These are phyloP conservation scores for Metschnikowia dekortorum DNA, from an alignment of 805 yeast species.

Conservation along the genomic window DNA sequence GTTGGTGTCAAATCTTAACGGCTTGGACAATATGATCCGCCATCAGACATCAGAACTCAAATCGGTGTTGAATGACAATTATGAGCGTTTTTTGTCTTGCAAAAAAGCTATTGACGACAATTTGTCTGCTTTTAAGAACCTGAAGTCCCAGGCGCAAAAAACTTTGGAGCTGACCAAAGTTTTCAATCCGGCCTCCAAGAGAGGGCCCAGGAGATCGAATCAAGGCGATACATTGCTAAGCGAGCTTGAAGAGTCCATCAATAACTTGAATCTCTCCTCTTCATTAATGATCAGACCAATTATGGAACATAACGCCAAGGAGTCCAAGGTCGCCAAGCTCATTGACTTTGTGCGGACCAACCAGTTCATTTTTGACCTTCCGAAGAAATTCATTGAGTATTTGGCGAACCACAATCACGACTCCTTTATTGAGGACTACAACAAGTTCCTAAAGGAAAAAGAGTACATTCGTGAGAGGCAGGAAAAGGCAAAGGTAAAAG, in stretches of 20 bases:
- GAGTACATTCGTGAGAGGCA: constrained; percentile 15
- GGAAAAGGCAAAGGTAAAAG: constrained; percentile 8
- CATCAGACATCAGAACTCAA: constrained; percentile 34
- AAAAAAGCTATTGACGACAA: constrained; percentile 38
- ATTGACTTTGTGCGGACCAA: constrained; percentile 33
- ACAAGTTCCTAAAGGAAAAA: constrained; percentile 26
- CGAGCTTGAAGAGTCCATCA: constrained; percentile 37
- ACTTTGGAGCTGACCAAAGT: constrained; percentile 32
- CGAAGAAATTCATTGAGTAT: constrained; percentile 26
- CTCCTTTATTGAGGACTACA: constrained; percentile 32
- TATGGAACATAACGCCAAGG: constrained; percentile 34
- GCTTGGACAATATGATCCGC: constrained; percentile 31
- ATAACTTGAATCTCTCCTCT: constrained; percentile 34
- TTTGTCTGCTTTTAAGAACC: constrained; percentile 28
- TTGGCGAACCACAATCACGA: constrained; percentile 32
- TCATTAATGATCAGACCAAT: constrained; percentile 39
- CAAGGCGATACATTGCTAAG: constrained; percentile 24
- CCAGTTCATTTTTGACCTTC: constrained; percentile 35
- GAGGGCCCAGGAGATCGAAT: constrained; percentile 9
- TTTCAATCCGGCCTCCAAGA: constrained; percentile 32
- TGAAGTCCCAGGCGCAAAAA: constrained; percentile 32
- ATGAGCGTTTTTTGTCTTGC: constrained; percentile 31
- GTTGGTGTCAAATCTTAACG: constrained; percentile 25
- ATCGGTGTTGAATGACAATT: constrained; percentile 34
- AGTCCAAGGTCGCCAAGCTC: constrained; percentile 27